Conservation (phyloP, 2,329 filamentous ascomycete genomes). For the Pseudocercospora ulei region DNA sequence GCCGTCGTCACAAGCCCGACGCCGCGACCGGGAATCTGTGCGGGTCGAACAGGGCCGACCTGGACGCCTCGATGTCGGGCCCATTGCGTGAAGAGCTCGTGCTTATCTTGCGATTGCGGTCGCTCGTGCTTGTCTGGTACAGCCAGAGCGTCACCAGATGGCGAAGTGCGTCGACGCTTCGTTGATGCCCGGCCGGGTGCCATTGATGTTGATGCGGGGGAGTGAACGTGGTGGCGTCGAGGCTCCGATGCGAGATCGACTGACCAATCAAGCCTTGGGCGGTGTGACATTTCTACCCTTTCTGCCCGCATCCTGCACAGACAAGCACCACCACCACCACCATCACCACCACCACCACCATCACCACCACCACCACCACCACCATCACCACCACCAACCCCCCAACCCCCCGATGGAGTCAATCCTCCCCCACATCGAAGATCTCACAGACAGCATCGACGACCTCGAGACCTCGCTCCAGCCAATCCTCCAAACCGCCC, state of each 20-base stretch:
- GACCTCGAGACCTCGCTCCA: slow-evolving; percentile 62
- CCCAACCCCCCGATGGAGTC: slow-evolving; percentile 48
- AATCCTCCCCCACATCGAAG: slow-evolving; percentile 58
- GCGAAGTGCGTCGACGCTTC: slow-evolving; percentile 11
- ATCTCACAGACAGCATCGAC: slow-evolving; percentile 63
- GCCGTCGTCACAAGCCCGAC: slow-evolving; percentile 66
- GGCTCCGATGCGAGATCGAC: too few species aligned
- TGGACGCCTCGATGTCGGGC: slow-evolving; percentile 54
- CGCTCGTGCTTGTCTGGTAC: too few species aligned
- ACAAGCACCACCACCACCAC: slow-evolving; percentile 4
- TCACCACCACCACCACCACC: neutral
- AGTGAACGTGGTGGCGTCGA: too few species aligned
- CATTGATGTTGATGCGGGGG: neutral
- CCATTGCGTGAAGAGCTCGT: slow-evolving; percentile 57
- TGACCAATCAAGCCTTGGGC: too few species aligned
- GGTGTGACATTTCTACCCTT: too few species aligned
- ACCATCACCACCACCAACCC: too few species aligned
- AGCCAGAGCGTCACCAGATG: neutral
- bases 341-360: slow-evolving; percentile 2
- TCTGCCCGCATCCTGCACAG: too few species aligned
- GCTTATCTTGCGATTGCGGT: slow-evolving; percentile 28
- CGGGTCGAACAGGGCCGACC: slow-evolving; percentile 58
- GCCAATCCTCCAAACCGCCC: slow-evolving; percentile 57
- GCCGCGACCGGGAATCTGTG: slow-evolving; percentile 60
- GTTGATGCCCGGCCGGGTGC: slow-evolving; percentile 9